Base-by-base conservation (phyloP, 805 yeast genomes). In the Monosporozyma servazzii region DNA sequence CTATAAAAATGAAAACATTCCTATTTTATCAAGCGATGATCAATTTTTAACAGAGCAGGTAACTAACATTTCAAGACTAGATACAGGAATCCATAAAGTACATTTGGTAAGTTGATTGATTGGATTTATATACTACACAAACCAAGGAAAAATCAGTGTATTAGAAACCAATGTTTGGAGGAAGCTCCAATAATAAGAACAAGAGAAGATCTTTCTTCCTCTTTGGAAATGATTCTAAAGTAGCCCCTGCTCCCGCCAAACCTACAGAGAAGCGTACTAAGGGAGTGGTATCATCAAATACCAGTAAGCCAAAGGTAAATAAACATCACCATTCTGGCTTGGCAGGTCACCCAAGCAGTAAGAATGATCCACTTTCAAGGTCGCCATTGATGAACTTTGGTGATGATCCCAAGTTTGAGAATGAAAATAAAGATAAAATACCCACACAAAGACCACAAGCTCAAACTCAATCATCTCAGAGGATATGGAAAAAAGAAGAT, bases 181-280 rank as follows among this genome's bases (percentile, higher is more conserved):
- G 45, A 37, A 50, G 48, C 7, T 46, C 53, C 23, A 53, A 46
- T 45, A 51, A 44, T 50, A 58, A 53, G 46, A 41, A 43, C 23
- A 58, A 58, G 51, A 51, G 58, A 29, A 54, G 48, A 40, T 59
- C 65, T 2, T 58, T 58, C 45, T 61, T 57, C 41, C 53, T 54
- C 18, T 57, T 60, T 47, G 61, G 64, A 7, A 48, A 48, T 25
- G 57, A 53, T 21, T 54, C 57, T 11, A 59, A 63, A n/a, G 39
- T 52, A 31, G 57, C 50, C 3, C 31, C 43, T 3, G 23, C 39
- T 7, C 47, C 49, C 7, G 17, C 23, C 31, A 40, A 40, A 21
- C 21, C 27, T 15, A 15, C 13, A 21, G 44, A 40, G n/a, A 40
- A 40, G 7, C 7, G n/a, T 5, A 13, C 13, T 13, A 40, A 40